Conservation (phyloP, 805 yeast genomes). For the Saccharomycopsis fermentans region DNA sequence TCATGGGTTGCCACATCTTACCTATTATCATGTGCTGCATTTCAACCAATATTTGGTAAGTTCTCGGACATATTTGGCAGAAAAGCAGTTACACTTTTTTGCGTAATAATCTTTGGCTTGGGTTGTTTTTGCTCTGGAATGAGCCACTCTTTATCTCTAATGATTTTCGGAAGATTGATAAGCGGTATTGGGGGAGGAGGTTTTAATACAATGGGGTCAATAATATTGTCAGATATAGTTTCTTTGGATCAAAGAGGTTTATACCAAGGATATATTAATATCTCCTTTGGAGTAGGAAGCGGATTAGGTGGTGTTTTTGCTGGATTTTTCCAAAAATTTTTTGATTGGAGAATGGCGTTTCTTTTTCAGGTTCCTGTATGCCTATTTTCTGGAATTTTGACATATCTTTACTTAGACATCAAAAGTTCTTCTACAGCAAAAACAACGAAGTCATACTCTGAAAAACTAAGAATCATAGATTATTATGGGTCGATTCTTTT, state of each 20-base stretch:
- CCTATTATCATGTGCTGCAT: constrained; percentile 56
- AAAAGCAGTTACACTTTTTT: constrained; percentile 39
- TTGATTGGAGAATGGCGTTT: constrained; percentile 63
- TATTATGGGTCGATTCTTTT: constrained; percentile 40
- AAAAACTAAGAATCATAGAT: constrained; percentile 28
- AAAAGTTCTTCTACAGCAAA: constrained; percentile 37
- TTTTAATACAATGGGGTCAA: constrained; percentile 59
- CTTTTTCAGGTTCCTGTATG: constrained; percentile 42
- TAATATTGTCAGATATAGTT: constrained; percentile 68
- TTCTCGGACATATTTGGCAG: constrained; percentile 66
- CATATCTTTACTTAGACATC: constrained; percentile 29
- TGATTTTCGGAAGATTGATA: constrained; percentile 51
- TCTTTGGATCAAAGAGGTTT: constrained; percentile 70
- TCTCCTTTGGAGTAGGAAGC: constrained; percentile 69
- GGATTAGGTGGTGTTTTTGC: constrained; percentile 60
- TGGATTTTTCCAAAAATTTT: constrained; percentile 39
- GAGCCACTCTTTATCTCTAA: constrained; percentile 35
- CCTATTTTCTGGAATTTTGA: constrained; percentile 30
- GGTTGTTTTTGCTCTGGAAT: constrained; percentile 50
- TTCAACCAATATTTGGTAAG: constrained; percentile 66
- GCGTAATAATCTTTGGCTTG: constrained; percentile 44
- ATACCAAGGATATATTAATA: constrained; percentile 74
- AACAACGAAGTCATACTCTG: constrained; percentile 15
- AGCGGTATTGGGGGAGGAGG: constrained; percentile 93
- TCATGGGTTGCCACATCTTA: constrained; percentile 72